Evolutionary conservation across 2,329 filamentous ascomycete species (phyloP), one percentile per base, ranked within the genome.

Genomic region (Colletotrichum magnum): DNA sequence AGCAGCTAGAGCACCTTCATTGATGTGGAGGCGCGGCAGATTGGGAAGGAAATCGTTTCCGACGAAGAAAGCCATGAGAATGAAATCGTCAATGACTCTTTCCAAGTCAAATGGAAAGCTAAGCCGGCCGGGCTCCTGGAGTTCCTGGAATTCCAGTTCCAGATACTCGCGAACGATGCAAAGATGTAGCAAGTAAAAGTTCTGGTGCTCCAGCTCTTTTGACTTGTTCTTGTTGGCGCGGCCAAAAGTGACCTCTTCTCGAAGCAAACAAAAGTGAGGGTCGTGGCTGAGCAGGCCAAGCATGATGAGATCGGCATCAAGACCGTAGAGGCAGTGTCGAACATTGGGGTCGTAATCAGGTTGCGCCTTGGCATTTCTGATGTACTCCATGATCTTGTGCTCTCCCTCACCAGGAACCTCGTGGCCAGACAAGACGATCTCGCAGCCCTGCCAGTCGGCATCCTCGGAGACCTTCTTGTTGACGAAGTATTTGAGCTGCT

Each of bases 341-440:
- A 97, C 90, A 77, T 99, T 98, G 58, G 94, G 89, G 79, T 97
- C 92, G 81, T 99, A 99, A 72, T 92, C 90, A 2, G 93, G 93
- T 81, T 99, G 96, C 57, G 95, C 94, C 86, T 98, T 98, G 71
- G 96, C 94, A 81, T 97, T 94, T 74, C 96, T 93, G 80, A 99
- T 99, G 81, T 99, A 99, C 82, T 99, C 97, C 96, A 99, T 99
- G 82, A 99, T 97, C 85, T 99, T 99, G 86, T 99, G 96, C 82
- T 99, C 96, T 75, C 96, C 96, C 83, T 99, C 97, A 75, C 96
- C 96, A 6, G 96, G 96, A 28, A 98, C 95, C 81, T 99, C 97
- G 78, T 99, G 97, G 63, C 97, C 96, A 6, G 96, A 99, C 68
- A 99, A 88, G 61, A 99, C 94, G 75, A 99, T 92, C 78, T 98